These are phyloP conservation scores for Ramalina peruviana DNA, from an alignment of 495 filamentous ascomycete genomes.

Conservation along the genomic window DNA sequence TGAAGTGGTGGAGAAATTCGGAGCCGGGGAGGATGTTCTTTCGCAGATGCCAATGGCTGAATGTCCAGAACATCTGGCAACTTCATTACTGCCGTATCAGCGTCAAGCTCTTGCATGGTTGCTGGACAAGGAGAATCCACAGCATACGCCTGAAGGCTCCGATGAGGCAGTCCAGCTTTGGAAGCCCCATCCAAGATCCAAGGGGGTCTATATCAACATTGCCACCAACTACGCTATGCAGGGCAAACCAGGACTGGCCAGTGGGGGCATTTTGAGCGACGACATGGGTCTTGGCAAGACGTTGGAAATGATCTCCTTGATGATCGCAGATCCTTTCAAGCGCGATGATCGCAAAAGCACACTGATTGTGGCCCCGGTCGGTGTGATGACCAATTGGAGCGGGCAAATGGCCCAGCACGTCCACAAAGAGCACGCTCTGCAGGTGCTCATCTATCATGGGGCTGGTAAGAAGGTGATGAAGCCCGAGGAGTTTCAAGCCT, in stretches of 20 bases:
- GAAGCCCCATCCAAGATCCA: constrained; percentile 38
- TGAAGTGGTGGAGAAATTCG: constrained; percentile 54
- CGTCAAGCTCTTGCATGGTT: constrained; percentile 78
- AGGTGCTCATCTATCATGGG: constrained; percentile 66
- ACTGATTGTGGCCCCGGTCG: constrained; percentile 70
- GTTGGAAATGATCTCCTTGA: constrained; percentile 70
- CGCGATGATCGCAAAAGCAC: constrained; percentile 32
- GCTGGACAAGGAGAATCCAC: constrained; percentile 57
- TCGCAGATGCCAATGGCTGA: constrained; percentile 59
- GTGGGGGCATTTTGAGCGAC: constrained; percentile 78
- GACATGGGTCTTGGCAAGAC: constrained; percentile 96
- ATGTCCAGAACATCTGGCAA: constrained; percentile 48
- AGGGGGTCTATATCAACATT: constrained; percentile 51
- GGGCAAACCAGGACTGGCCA: constrained; percentile 45
- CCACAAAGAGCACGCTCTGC: constrained; percentile 40
- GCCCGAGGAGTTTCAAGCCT: constrained; percentile 36
- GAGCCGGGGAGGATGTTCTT: constrained; percentile 52
- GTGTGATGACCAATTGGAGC: constrained; percentile 89
- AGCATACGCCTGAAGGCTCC: constrained; percentile 45
- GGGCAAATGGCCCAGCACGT: constrained; percentile 70
- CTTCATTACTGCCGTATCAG: constrained; percentile 67
- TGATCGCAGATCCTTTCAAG: constrained; percentile 43
- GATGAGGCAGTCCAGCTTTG: constrained; percentile 66
- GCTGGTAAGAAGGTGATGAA: constrained; percentile 40
- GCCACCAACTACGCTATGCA: constrained; percentile 57